Conservation (phyloP, 2,329 filamentous ascomycete species). For the Arthrobotrys entomopaga region DNA sequence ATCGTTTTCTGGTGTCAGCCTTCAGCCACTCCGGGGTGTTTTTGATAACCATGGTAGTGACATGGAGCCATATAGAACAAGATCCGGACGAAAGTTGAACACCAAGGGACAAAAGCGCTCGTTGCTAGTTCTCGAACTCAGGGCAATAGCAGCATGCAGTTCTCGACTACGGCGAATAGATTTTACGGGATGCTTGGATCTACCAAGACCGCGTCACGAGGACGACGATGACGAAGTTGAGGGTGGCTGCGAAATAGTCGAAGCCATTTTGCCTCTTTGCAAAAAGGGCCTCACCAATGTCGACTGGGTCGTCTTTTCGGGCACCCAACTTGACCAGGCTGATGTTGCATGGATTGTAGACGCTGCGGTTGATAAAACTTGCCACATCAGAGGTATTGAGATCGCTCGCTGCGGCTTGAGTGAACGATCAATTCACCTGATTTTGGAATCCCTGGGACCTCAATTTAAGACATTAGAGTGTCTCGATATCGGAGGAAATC, state of each 20-base stretch:
- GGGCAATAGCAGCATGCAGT: slow-evolving; percentile 74
- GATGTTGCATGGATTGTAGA: slow-evolving; percentile 74
- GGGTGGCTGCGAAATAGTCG: slow-evolving; percentile 74
- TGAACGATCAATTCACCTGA: slow-evolving; percentile 70
- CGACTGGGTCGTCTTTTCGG: slow-evolving; percentile 76
- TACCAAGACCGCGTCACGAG: slow-evolving; percentile 62
- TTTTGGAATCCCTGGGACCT: slow-evolving; percentile 72
- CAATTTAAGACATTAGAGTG: slow-evolving; percentile 75
- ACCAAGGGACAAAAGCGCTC: slow-evolving; percentile 63
- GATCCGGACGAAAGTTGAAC: slow-evolving; percentile 69
- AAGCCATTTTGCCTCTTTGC: slow-evolving; percentile 75
- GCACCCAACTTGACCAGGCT: slow-evolving; percentile 75
- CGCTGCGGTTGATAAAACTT: slow-evolving; percentile 73
- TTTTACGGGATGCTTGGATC: slow-evolving; percentile 72
- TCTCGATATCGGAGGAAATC: slow-evolving; percentile 74
- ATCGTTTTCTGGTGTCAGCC: slow-evolving; percentile 72
- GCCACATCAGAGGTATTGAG: slow-evolving; percentile 74
- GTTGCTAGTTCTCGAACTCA: slow-evolving; percentile 74
- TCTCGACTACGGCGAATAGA: slow-evolving; percentile 72
- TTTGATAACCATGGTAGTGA: slow-evolving; percentile 71
- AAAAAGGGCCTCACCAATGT: slow-evolving; percentile 74
- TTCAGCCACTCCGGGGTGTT: slow-evolving; percentile 73
- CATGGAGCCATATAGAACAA: slow-evolving; percentile 70
- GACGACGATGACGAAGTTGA: slow-evolving; percentile 66
- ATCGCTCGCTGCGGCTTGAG: slow-evolving; percentile 72